Percentiles rank a stretch among this genome's conserved stretches.
These are phyloP conservation scores for Saksenaea oblongispora DNA, from an alignment of 371 early-diverging fungal genomes.

Conservation along the genomic window DNA sequence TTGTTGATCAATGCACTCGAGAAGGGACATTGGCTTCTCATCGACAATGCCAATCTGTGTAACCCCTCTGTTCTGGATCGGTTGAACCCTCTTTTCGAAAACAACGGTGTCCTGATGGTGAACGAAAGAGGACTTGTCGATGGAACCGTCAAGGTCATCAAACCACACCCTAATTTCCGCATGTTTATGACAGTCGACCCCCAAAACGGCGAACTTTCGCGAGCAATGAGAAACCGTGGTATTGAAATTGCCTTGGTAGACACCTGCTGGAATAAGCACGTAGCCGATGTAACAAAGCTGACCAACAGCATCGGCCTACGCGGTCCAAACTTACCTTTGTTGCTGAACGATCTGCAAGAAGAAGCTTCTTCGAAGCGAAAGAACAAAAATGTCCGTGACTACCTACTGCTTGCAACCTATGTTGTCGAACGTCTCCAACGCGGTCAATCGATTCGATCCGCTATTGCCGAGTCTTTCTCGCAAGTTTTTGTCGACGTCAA, in stretches of 20 bases:
- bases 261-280: constrained; percentile 42
- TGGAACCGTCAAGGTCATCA: constrained; percentile 80
- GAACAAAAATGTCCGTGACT: constrained; percentile 55
- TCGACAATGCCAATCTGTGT: constrained; percentile 99
- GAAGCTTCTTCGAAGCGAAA: constrained; percentile 36
- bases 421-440: constrained; percentile 70
- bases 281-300: constrained; percentile 47
- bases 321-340: constrained; percentile 37
- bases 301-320: constrained; percentile 59
- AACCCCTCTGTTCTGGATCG: constrained; percentile 95
- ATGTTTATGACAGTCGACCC: constrained; percentile 99
- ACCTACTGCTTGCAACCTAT: constrained; percentile 58
- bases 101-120: constrained; percentile 85
- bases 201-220: constrained; percentile 88
- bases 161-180: constrained; percentile 95
- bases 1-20: constrained; percentile 91
- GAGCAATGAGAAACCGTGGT: constrained; percentile 97
- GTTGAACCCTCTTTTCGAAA: constrained; percentile 92
- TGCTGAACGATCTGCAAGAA: constrained; percentile 36
- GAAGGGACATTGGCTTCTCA: constrained; percentile 96
- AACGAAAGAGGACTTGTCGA: constrained; percentile 90
- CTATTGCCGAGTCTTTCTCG: constrained; percentile 55
- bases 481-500: constrained; percentile 55
- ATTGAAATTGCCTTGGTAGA: constrained; percentile 83
- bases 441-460: constrained; percentile 54